phyloP scores from a whole-genome alignment of 2,329 filamentous ascomycete species.

The Ceratocystiopsis minuta region DNA sequence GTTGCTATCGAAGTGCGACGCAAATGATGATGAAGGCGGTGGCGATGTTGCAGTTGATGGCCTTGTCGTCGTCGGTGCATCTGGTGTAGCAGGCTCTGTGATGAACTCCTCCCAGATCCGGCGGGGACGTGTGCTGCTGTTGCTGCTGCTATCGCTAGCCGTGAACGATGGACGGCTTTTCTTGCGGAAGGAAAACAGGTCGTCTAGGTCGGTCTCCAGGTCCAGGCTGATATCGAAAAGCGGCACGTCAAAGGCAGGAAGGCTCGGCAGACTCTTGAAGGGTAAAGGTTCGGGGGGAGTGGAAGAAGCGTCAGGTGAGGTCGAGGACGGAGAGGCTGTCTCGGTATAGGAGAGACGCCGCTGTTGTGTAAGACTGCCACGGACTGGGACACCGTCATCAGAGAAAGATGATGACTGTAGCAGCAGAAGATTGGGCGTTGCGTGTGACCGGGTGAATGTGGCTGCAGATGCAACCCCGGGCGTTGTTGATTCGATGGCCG shows the following conservation, averaged over 20 bases:
- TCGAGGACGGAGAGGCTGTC: constrained; percentile 1
- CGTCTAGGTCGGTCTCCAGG: constrained; percentile 15
- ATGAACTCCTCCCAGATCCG: constrained; percentile 8
- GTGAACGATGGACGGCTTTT: background rate
- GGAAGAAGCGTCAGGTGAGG: constrained; percentile 5
- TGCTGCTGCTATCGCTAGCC: background rate
- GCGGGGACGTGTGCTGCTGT: background rate
- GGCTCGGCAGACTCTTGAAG: constrained; percentile 18
- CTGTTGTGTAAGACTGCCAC: constrained; percentile 8
- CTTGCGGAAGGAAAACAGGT: constrained; percentile 11
- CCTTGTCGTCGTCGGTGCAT: background rate
- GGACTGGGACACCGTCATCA: background rate
- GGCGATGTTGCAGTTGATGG: background rate
- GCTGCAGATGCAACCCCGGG: constrained; percentile 6
- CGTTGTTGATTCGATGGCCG: constrained; percentile 20
- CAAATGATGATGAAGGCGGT: background rate
- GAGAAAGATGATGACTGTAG: no score
- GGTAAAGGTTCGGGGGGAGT: background rate
- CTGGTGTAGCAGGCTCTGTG: background rate
- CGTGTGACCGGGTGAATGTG: constrained; percentile 17
- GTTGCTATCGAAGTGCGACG: background rate
- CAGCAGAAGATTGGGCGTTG: constrained; percentile 15
- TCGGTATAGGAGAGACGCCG: constrained; percentile 3
- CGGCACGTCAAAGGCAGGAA: constrained; percentile 31
- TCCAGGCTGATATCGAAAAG: constrained; percentile 35